Base-by-base conservation (phyloP, 2,329 filamentous ascomycete species). In the Stemphylium vesicarium region DNA sequence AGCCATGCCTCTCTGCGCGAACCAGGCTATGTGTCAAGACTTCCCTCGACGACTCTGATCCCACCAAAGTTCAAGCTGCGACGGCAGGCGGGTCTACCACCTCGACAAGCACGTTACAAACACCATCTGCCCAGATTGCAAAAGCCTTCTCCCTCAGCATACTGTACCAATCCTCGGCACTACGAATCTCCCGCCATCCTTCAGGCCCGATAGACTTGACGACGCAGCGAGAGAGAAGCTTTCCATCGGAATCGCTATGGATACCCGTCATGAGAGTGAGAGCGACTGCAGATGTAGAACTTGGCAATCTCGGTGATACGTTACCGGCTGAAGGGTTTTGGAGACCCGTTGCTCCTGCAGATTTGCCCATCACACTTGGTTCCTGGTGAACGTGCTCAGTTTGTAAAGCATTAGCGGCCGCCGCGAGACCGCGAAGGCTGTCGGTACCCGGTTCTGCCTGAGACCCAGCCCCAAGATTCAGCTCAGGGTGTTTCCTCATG, bases 81-180 rank as follows among this genome's bases (percentile, higher is more conserved):
- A 22, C 35, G 18, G 13, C 46, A 7, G 26, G n/a, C n/a, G 47
- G 24, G 33, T 50, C 50, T 15, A 56, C 49, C 31, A 69, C 39
- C 52, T 71, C 68, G 2, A 73, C 69, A 49, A 75, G 64, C 6
- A 75, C 53, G 50, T 65, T 71, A 35, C 70, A 57, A 15, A 68
- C 56, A 1, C 69, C 69, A 50, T 72, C 69, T 13, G 68, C 66
- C 72, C 72, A 76, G 4, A 66, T 60, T 3, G 70, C 66, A 39
- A 56, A 57, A 1, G 64, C 66, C 32, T 68, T 59, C 42, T 75
- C 68, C 8, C 59, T 51, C 45, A 70, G 61, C 15, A 66, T 58
- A 7, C 57, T 50, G 11, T 65, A 58, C 72, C 70, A 75, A 3
- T 67, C 56, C 15, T 67, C 59, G 3, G 64, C 64, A 18, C 50